Evolutionary conservation across 495 filamentous ascomycete genomes (phyloP), one percentile per base, ranked within the genome.

Genomic region (Penicillium atrosanguineum): DNA sequence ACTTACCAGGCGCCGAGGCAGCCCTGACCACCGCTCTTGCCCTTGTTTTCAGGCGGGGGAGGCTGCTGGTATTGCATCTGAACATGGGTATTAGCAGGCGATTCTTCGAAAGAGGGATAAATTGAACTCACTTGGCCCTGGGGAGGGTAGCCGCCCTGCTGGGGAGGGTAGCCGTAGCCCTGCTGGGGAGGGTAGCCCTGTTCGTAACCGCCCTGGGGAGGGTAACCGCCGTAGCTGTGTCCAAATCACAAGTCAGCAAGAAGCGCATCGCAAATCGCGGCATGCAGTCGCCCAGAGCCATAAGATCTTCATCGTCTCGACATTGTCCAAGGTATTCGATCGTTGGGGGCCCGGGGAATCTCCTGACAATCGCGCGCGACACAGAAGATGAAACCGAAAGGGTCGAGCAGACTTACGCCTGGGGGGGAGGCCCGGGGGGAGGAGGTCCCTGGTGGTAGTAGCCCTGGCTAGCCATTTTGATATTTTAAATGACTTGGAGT

Each of bases 1-100:
- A 61, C 78, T 70, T 64, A 84, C 81, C 79, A 88, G 28, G 78
- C 78, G 46, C 72, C 70, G 53, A 91, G 74, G 56, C 86, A 89
- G 46, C 86, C 86, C 16, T 72, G 69, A 50, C 81, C 77, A 21
- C 75, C 79, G 46, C 66, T 49, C 7, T 62, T 67, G 49, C 78
- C 71, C 61, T 77, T 77, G 36, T 72, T 67, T 52, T 69, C 69
- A 15, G 69, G 68, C 48, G 73, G 78, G 72, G 79, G 79, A 61
- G 73, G 65, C 4, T 52, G 43, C 9, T 31, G 63, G 41, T 60
- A 58, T 42, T 26, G n/a, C 47, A 43, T 57, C 48, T 59, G 50
- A 40, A 2, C 23, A 23, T 23, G 2, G 23, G 23, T 23, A 23
- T 23, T 23, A 23, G 23, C 23, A 5, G 23, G 2, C 23, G 23